Percentiles rank a stretch among this genome's conserved stretches.
phyloP scores from a whole-genome alignment of 1,284 basidiomycete genomes.

The Malassezia caprae region DNA sequence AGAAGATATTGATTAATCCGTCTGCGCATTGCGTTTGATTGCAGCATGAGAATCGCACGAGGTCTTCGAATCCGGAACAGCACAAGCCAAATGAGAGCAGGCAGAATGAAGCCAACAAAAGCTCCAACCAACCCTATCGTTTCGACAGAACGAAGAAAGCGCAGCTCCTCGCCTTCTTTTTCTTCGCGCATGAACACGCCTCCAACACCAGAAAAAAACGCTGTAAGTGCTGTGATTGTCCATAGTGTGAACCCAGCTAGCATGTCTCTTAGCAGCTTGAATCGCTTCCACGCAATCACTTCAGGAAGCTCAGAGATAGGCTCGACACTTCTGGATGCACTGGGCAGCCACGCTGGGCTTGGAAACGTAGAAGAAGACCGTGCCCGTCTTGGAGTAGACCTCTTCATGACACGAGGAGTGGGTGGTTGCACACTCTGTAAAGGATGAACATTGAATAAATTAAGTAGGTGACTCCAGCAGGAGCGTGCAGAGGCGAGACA shows the following conservation, averaged over 20 bases:
- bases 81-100: constrained; percentile 42
- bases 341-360: constrained; percentile 3
- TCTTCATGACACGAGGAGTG: neutral
- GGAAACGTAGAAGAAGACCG: neutral
- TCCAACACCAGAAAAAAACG: constrained; percentile 38
- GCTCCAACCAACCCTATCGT: constrained; percentile 38
- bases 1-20: constrained; percentile 22
- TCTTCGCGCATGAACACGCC: constrained; percentile 30
- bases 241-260: constrained; percentile 36
- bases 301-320: neutral
- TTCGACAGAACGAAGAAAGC: constrained; percentile 36
- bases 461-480: constrained; percentile 35
- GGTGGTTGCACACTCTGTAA: constrained; percentile 16
- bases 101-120: constrained; percentile 38
- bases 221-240: constrained; percentile 29
- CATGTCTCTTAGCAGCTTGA: constrained; percentile 21
- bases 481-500: constrained; percentile 40
- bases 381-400: constrained; percentile 8
- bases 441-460: constrained; percentile 31
- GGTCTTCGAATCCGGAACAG: constrained; percentile 39
- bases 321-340: neutral
- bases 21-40: constrained; percentile 27
- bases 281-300: neutral
- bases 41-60: constrained; percentile 33
- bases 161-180: constrained; percentile 35